These are phyloP conservation scores for Nicotiana noctiflora DNA, from an alignment of 257 asterid genomes.

Conservation along the genomic window DNA sequence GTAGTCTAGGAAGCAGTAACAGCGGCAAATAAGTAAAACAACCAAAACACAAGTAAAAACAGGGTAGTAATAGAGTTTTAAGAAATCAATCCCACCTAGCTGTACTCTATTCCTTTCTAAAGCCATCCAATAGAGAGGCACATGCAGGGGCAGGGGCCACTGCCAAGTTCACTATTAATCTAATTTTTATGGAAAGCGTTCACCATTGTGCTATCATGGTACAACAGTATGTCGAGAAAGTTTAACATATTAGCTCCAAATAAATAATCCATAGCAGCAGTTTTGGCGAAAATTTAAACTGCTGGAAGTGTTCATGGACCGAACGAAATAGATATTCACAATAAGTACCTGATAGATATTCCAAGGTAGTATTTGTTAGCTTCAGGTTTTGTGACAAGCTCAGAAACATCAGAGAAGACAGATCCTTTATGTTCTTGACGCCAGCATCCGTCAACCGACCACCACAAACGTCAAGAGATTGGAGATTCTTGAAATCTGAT, in stretches of 20 bases:
- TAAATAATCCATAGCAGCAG: too few species aligned
- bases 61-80: too few species aligned
- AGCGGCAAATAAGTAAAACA: too few species aligned
- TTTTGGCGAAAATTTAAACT: too few species aligned
- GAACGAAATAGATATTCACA: background rate
- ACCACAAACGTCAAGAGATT: slow-evolving; percentile 12
- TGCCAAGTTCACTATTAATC: too few species aligned
- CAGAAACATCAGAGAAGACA: slow-evolving; percentile 8
- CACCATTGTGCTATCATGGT: background rate
- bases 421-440: slow-evolving; percentile 8
- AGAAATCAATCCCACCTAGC: too few species aligned
- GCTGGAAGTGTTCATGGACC: too few species aligned
- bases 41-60: too few species aligned
- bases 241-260: too few species aligned
- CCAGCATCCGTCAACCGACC: slow-evolving; percentile 11
- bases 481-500: slow-evolving; percentile 11
- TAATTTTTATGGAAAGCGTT: too few species aligned
- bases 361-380: slow-evolving; percentile 5
- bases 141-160: too few species aligned
- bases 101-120: background rate
- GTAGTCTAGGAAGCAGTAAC: too few species aligned
- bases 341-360: slow-evolving; percentile 8
- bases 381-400: slow-evolving; percentile 8
- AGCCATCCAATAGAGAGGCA: background rate
- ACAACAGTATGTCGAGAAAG: background rate